These are phyloP conservation scores for Aristolochia contorta DNA, from an alignment of 164 flowering plant genomes.

Conservation along the genomic window DNA sequence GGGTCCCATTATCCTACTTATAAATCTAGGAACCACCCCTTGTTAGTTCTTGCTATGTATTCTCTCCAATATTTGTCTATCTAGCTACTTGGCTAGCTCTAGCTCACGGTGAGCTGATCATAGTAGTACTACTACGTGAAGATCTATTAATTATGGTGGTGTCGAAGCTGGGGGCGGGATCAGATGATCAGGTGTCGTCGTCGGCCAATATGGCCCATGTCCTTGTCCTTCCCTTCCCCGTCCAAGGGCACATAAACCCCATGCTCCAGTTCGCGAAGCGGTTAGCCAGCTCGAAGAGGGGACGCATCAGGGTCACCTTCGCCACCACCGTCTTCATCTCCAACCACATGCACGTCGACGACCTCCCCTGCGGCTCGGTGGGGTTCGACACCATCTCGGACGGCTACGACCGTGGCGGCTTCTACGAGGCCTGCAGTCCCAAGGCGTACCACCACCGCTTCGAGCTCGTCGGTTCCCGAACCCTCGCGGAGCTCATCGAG, in stretches of 20 bases:
- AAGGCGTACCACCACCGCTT: constrained; percentile 3
- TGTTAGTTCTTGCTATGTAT: too few relatives aligned
- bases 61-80: too few relatives aligned
- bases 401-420: constrained; percentile 13
- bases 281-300: constrained; percentile 8
- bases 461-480: constrained; percentile 1
- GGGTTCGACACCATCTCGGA: constrained; percentile 10
- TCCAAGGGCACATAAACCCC: constrained; percentile 22
- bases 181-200: neutral
- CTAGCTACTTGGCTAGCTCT: too few relatives aligned
- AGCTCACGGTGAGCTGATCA: too few relatives aligned
- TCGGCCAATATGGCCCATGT: constrained; percentile 9
- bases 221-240: constrained; percentile 16
- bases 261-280: constrained; percentile 20
- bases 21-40: too few relatives aligned
- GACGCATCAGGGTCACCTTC: constrained; percentile 10
- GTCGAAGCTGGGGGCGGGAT: neutral
- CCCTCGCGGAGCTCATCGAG: constrained; percentile 8
- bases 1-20: too few relatives aligned
- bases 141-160: neutral
- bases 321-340: constrained; percentile 12
- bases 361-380: neutral
- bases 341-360: constrained; percentile 10
- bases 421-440: neutral
- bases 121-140: too few relatives aligned